Evolutionary conservation across 345 rosid species (phyloP).

Genomic region (Boechera retrofracta): DNA sequence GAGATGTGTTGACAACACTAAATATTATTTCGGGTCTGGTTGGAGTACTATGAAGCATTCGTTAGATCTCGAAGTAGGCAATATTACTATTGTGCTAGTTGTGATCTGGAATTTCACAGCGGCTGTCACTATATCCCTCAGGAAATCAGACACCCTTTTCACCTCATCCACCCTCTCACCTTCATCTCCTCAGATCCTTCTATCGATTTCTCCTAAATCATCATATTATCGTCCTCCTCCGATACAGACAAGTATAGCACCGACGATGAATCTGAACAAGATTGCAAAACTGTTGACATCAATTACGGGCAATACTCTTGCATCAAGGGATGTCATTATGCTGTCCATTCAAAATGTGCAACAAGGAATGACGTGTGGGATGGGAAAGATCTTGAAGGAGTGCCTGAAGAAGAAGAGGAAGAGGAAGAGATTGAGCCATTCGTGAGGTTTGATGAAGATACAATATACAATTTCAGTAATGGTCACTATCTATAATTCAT

Average conservation of each 20-base stretch:
- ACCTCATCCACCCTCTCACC: not conserved
- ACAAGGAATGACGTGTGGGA: not conserved
- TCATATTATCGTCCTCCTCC: too few species aligned
- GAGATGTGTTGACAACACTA: not conserved
- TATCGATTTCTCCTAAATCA: too few species aligned
- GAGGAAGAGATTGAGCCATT: not conserved
- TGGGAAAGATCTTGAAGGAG: not conserved
- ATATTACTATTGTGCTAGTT: not conserved
- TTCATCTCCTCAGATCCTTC: not conserved
- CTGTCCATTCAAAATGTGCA: not conserved
- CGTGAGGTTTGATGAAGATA: not conserved
- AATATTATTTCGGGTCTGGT: constrained; percentile 1
- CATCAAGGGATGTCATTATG: not conserved
- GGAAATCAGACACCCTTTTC: not conserved
- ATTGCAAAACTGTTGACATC: not conserved
- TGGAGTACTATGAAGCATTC: constrained; percentile 24
- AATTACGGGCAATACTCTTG: not conserved
- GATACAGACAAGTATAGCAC: too few species aligned
- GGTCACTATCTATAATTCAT: not conserved
- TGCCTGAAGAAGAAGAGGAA: not conserved
- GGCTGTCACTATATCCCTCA: not conserved
- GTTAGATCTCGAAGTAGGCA: not conserved
- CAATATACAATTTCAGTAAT: constrained; percentile 2
- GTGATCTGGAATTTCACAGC: not conserved
- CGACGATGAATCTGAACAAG: too few species aligned